Conservation (phyloP, 352 stramenopile genomes). For the Phytophthora ohioensis region DNA sequence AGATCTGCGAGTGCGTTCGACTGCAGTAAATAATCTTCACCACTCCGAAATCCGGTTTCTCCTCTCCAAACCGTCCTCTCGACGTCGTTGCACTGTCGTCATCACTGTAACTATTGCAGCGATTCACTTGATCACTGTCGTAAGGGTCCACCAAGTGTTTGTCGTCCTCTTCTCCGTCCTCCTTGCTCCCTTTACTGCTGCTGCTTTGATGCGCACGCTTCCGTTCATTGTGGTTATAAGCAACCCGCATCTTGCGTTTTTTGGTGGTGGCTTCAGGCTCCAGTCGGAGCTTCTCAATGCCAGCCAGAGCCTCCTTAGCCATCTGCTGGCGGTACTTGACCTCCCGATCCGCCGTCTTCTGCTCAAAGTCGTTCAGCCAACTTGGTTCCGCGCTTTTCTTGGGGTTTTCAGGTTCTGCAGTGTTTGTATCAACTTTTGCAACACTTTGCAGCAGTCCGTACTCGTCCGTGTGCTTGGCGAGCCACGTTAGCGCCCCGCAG, state of each 20-base stretch:
- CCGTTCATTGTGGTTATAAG: slow-evolving; percentile 72
- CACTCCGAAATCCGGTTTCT: slow-evolving; percentile 51
- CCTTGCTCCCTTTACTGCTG: slow-evolving; percentile 14
- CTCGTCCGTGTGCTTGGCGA: slow-evolving; percentile 78
- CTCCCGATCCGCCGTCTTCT: slow-evolving; percentile 55
- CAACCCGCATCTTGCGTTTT: slow-evolving; percentile 74
- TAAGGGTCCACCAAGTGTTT: slow-evolving; percentile 82
- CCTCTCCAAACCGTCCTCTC: slow-evolving; percentile 18
- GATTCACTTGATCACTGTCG: slow-evolving; percentile 61
- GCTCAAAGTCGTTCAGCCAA: slow-evolving; percentile 71
- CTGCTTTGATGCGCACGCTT: slow-evolving; percentile 43
- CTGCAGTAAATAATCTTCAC: slow-evolving; percentile 93
- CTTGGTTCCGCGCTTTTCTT: slow-evolving; percentile 48
- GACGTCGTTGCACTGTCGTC: slow-evolving; percentile 33
- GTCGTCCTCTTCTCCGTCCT: slow-evolving; percentile 43
- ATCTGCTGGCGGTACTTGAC: slow-evolving; percentile 54
- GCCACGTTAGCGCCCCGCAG: slow-evolving; percentile 88
- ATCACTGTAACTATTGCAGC: slow-evolving; percentile 43
- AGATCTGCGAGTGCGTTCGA: slow-evolving; percentile 91
- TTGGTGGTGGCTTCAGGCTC: slow-evolving; percentile 57
- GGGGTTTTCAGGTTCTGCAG: not conserved
- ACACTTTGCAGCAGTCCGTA: slow-evolving; percentile 58
- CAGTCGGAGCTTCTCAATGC: slow-evolving; percentile 64
- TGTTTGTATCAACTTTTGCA: slow-evolving; percentile 11
- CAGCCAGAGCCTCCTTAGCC: slow-evolving; percentile 55